Evolutionary conservation across 495 filamentous ascomycete genomes (phyloP), one percentile per base, ranked within the genome.

Genomic region (Aspergillus indologenus): DNA sequence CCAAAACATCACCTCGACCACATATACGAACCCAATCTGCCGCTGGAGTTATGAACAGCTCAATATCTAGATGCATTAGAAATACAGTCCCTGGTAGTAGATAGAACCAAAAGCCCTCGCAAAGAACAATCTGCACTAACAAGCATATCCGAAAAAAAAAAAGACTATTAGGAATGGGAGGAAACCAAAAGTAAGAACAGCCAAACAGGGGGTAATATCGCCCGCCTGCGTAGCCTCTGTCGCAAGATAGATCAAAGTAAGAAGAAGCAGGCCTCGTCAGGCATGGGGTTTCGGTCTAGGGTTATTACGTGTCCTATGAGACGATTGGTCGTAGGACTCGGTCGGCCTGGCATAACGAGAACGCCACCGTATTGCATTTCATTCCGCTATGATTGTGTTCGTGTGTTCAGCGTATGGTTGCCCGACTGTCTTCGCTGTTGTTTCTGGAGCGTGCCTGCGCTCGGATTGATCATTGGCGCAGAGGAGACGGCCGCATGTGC

Each of bases 401-500:
- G 5, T 40, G 34, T 11, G 5, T 40, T 7, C 6, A 11, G 34
- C 5, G 12, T 29, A 40, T 15, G 34, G 34, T 40, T n/a, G n/a
- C n/a, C n/a, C n/a, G 12, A 11, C 12, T 40, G 34, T 11, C 34
- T 40, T 15, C 34, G 26, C 4, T 9, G 9, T 29, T 29, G 26
- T 29, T 29, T 29, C 34, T 23, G 19, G 22, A 52, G 52, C 52
- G 42, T 44, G n/a, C 52, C 52, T 19, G 31, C 52, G 29, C 52
- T 40, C 19, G 22, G 9, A 17, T 12, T 23, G 19, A 22, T 20
- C 9, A 12, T 7, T 23, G 11, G 7, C 18, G 19, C 19, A 26
- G 43, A 29, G 19, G 43, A 29, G 21, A 45, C 20, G 23, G 21
- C 45, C 20, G 51, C 63, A 65, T 59, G 65, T 65, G 65, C 20